Percentiles rank a stretch among this genome's conserved stretches.
These are phyloP conservation scores for Gyrodon lividus DNA, from an alignment of 768 basidiomycete genomes.

Conservation along the genomic window DNA sequence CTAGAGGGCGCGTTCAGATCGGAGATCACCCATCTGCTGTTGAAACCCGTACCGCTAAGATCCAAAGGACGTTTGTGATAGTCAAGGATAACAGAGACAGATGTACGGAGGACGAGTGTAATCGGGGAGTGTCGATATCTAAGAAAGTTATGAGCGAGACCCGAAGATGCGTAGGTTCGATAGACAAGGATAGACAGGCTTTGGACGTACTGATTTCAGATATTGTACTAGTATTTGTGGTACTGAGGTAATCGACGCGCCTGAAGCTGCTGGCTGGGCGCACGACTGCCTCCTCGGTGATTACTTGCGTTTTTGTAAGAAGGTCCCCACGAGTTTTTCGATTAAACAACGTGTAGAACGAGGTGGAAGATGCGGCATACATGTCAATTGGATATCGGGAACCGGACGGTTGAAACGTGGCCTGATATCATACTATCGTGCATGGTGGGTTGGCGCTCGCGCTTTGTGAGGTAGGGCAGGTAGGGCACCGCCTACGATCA, in stretches of 20 bases:
- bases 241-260: not conserved
- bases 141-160: not conserved
- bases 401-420: conserved; percentile 16
- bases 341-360: too few species aligned
- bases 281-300: conserved; percentile 22
- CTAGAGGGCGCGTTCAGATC: conserved; percentile 20
- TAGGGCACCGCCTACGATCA: too few species aligned
- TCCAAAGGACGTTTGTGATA: not conserved
- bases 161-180: not conserved
- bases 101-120: not conserved
- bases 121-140: not conserved
- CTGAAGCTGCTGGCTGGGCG: conserved; percentile 1
- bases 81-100: not conserved
- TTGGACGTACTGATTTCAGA: not conserved
- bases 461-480: not conserved
- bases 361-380: too few species aligned
- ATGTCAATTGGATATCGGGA: too few species aligned
- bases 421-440: not conserved
- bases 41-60: conserved; percentile 8
- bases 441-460: not conserved
- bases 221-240: conserved; percentile 19
- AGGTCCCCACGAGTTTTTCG: too few species aligned
- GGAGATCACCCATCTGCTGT: conserved; percentile 3
- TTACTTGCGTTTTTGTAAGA: conserved; percentile 13
- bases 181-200: too few species aligned